These are phyloP conservation scores for Komagataella phaffii DNA, from an alignment of 805 yeast species.

Conservation along the genomic window DNA sequence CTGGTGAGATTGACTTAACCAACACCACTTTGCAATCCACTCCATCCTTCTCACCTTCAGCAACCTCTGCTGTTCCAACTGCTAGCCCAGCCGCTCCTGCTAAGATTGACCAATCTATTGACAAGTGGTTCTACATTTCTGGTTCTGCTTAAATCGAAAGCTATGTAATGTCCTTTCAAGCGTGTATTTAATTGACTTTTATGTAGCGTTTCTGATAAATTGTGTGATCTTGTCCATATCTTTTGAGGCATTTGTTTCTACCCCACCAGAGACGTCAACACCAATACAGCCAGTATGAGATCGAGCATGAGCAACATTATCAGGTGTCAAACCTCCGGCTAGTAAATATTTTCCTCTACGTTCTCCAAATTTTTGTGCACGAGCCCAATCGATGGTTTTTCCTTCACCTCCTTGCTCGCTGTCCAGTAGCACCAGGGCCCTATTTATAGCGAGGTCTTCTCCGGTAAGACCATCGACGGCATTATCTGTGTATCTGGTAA, in stretches of 20 bases:
- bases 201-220: slow-evolving; percentile 44
- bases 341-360: slow-evolving; percentile 34
- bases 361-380: slow-evolving; percentile 24
- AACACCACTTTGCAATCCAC: slow-evolving; percentile 59
- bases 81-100: slow-evolving; percentile 71
- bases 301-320: slow-evolving; percentile 48
- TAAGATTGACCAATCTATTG: slow-evolving; percentile 91
- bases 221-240: slow-evolving; percentile 46
- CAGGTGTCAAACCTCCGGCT: slow-evolving; percentile 85
- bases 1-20: slow-evolving; percentile 59
- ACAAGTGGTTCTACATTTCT: slow-evolving; percentile 97
- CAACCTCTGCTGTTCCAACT: slow-evolving; percentile 44
- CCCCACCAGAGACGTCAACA: slow-evolving; percentile 93
- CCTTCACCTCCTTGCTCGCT: slow-evolving; percentile 94
- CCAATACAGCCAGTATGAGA: slow-evolving; percentile 54
- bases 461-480: slow-evolving; percentile 15
- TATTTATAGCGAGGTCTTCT: slow-evolving; percentile 19
- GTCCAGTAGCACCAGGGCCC: slow-evolving; percentile 57
- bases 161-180: neutral
- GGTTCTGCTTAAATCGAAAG: slow-evolving; percentile 34
- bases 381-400: slow-evolving; percentile 59
- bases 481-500: slow-evolving; percentile 54
- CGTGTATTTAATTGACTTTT: neutral
- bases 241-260: slow-evolving; percentile 68
- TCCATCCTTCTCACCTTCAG: slow-evolving; percentile 35